phyloP scores from a whole-genome alignment of 345 rosid species.

The Schrenkiella parvula region DNA sequence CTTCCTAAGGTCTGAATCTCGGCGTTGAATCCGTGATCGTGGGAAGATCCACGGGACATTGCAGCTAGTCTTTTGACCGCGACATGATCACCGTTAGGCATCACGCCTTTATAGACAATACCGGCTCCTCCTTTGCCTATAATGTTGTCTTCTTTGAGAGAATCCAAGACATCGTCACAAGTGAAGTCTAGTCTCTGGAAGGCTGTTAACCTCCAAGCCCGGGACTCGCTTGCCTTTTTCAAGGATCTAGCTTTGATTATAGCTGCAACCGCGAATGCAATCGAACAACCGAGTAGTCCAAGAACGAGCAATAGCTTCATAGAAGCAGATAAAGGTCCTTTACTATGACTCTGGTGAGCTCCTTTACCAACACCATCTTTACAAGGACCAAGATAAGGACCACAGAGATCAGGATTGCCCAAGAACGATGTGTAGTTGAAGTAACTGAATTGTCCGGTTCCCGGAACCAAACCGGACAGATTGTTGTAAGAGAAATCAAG shows the following conservation, averaged over 20 bases:
- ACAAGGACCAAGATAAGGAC: slow-evolving; percentile 83
- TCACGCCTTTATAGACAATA: slow-evolving; percentile 72
- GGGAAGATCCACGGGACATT: slow-evolving; percentile 86
- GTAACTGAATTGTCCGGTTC: slow-evolving; percentile 84
- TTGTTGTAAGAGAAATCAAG: slow-evolving; percentile 91
- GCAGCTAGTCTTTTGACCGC: slow-evolving; percentile 81
- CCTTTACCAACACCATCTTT: slow-evolving; percentile 54
- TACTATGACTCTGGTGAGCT: slow-evolving; percentile 47
- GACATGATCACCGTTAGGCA: slow-evolving; percentile 75
- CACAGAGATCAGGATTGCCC: slow-evolving; percentile 77
- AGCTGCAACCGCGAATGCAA: slow-evolving; percentile 76
- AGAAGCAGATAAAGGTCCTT: slow-evolving; percentile 70
- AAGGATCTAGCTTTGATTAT: slow-evolving; percentile 76
- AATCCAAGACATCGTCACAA: slow-evolving; percentile 75
- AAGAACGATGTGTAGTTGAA: slow-evolving; percentile 86
- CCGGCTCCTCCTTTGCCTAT: slow-evolving; percentile 97
- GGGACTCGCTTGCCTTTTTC: slow-evolving; percentile 76
- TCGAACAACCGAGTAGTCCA: slow-evolving; percentile 78
- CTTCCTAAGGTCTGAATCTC: slow-evolving; percentile 91
- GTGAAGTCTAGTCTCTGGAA: slow-evolving; percentile 90
- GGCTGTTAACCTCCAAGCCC: slow-evolving; percentile 93
- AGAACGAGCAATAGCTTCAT: slow-evolving; percentile 77
- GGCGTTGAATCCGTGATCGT: slow-evolving; percentile 93
- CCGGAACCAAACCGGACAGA: slow-evolving; percentile 87
- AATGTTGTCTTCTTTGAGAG: slow-evolving; percentile 84